A percentile compares a stretch with the other conserved stretches of the same genome.
Evolutionary conservation across 306 rosid species (phyloP).

Genomic region (Betula pendula): DNA sequence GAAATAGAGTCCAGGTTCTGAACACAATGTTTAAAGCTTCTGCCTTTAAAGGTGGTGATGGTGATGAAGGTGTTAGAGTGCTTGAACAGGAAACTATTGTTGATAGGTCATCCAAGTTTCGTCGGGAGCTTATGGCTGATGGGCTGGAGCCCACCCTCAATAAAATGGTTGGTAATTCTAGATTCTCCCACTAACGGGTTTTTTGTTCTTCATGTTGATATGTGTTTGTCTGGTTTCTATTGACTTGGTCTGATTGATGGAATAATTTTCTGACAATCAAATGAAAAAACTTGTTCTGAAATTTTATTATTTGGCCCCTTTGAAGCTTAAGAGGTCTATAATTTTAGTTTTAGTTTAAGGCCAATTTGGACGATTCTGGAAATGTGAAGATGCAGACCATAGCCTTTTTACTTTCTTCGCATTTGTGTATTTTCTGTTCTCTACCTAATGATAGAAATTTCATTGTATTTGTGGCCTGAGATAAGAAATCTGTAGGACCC

Average conservation of each 20-base stretch:
- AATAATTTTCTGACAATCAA: neutral
- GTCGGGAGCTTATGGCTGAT: constrained; percentile 16
- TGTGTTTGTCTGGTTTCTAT: neutral
- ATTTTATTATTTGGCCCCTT: neutral
- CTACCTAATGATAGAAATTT: neutral
- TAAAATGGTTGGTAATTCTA: constrained; percentile 53
- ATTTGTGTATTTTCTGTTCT: neutral
- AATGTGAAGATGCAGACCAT: neutral
- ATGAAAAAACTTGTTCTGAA: neutral
- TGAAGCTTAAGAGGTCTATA: neutral
- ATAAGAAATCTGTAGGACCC: neutral
- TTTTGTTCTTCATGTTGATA: neutral
- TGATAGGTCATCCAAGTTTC: constrained; percentile 40
- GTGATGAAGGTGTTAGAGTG: constrained; percentile 46
- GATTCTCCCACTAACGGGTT: neutral
- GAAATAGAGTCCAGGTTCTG: constrained; percentile 23
- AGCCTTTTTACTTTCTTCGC: neutral
- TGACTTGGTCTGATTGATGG: neutral
- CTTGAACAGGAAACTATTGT: constrained; percentile 57
- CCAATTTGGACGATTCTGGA: neutral
- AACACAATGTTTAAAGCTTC: constrained; percentile 37
- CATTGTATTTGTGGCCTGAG: neutral
- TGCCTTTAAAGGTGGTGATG: constrained; percentile 33
- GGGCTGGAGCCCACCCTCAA: constrained; percentile 58
- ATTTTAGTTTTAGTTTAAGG: neutral